Conservation (phyloP, 1,284 basidiomycete species). For the Cystobasidium pallidum region DNA sequence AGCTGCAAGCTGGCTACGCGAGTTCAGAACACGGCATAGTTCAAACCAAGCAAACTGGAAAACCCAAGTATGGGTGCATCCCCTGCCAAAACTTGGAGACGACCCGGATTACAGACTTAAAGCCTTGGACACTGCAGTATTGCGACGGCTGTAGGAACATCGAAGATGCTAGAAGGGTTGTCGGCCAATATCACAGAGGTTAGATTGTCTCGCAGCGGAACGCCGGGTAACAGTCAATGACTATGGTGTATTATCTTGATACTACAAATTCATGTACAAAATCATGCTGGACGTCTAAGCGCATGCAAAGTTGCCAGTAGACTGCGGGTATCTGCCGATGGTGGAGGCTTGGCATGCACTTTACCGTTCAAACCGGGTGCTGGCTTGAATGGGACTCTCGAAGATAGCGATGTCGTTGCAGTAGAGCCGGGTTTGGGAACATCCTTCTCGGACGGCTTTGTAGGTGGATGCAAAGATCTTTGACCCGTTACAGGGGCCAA, state of each 20-base stretch:
- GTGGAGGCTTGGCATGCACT: not conserved
- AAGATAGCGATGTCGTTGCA: not conserved
- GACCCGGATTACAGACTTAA: not conserved
- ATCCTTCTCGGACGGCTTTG: not conserved
- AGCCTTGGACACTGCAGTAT: not conserved
- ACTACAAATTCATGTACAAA: not conserved
- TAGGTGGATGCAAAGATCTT: not conserved
- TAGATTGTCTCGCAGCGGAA: too few species aligned
- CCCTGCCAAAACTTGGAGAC: not conserved
- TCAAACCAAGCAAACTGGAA: not conserved
- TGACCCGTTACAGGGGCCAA: not conserved
- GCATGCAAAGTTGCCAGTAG: conserved; percentile 10
- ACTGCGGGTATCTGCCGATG: conserved; percentile 5
- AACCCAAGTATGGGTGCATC: not conserved
- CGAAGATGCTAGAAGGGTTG: too few species aligned
- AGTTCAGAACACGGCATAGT: not conserved
- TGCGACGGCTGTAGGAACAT: not conserved
- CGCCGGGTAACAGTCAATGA: too few species aligned
- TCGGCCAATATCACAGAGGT: too few species aligned
- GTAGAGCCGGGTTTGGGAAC: not conserved
- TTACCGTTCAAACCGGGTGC: not conserved
- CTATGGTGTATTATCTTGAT: too few species aligned
- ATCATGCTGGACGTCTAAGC: not conserved
- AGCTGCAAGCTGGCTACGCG: not conserved
- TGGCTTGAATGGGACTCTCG: not conserved